A percentile compares a stretch with the other conserved stretches of the same genome.
phyloP scores from a whole-genome alignment of 352 stramenopile genomes.

The Nothophytophthora sp. region DNA sequence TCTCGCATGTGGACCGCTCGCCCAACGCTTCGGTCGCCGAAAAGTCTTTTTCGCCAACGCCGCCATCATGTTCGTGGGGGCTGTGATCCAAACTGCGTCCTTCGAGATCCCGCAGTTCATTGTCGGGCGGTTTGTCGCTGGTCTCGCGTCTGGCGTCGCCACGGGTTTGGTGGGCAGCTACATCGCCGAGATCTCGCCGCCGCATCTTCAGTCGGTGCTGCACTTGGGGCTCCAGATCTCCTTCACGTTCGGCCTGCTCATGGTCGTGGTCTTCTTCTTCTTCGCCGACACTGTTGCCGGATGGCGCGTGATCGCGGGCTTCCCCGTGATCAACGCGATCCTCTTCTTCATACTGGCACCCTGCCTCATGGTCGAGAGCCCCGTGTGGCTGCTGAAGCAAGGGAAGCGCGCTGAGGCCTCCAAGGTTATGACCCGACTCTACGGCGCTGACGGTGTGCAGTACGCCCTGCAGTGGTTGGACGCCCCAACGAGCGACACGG shows the following conservation, averaged over 20 bases:
- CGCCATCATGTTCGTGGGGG: slow-evolving; percentile 28
- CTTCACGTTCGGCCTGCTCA: slow-evolving; percentile 24
- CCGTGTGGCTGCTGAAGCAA: slow-evolving; percentile 29
- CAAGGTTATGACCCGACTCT: slow-evolving; percentile 9
- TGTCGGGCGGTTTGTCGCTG: slow-evolving; percentile 26
- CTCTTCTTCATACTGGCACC: slow-evolving; percentile 16
- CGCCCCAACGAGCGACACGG: slow-evolving; percentile 28
- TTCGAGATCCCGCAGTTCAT: slow-evolving; percentile 20
- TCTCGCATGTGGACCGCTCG: slow-evolving; percentile 23
- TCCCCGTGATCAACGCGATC: slow-evolving; percentile 15
- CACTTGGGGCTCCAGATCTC: slow-evolving; percentile 32
- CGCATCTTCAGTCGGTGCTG: slow-evolving; percentile 16
- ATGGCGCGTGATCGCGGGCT: slow-evolving; percentile 43
- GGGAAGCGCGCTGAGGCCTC: slow-evolving; percentile 2
- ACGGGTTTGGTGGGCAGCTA: slow-evolving; percentile 20
- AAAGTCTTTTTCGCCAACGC: slow-evolving; percentile 18
- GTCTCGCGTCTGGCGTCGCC: slow-evolving; percentile 24
- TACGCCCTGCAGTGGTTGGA: slow-evolving; percentile 11
- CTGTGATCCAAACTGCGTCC: slow-evolving; percentile 18
- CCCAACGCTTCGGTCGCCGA: slow-evolving; percentile 33
- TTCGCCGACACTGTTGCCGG: slow-evolving; percentile 24
- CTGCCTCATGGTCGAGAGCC: slow-evolving; percentile 26
- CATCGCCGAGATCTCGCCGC: slow-evolving; percentile 31
- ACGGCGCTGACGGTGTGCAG: slow-evolving; percentile 9
- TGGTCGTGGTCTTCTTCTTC: slow-evolving; percentile 36